Evolutionary conservation across 2,329 filamentous ascomycete species (phyloP), one percentile per base, ranked within the genome.

Genomic region (Aspergillus ustus): DNA sequence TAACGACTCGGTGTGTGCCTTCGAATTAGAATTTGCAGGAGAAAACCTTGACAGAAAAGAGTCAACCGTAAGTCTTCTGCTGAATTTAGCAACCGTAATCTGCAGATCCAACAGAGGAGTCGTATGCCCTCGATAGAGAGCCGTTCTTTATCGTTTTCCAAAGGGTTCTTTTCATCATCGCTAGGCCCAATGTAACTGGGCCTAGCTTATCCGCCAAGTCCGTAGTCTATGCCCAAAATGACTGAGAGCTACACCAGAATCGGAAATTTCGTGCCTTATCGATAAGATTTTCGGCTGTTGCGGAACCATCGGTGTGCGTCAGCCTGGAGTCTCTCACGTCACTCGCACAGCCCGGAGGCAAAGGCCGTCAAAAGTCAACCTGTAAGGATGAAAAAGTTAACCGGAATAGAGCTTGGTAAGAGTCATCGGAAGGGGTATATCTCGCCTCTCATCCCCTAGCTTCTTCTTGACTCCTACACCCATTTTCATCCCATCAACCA

Each of bases 301-400:
- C 19, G 28, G 61, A 56, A 59, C 55, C 43, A 60, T 62, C 77
- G 19, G 19, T 63, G 19, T 63, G 75, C 78, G n/a, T 64, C 66
- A 69, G 63, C 55, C 37, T 52, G 34, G 48, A 45, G 48, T 69
- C 66, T 57, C 61, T 68, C 67, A 69, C 66, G 68, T 70, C 68
- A 68, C 66, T 63, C 58, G 62, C 49, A 46, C n/a, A 44, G 34
- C 48, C 55, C 46, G 20, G 55, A 57, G 49, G 49, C 49, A 20
- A 52, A 37, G 57, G n/a, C 48, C 11, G 55, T 52, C 45, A 43
- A 40, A 22, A 52, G 46, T 45, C 37, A 44, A 25, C 45, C 19
- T 34, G 17, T 11, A 44, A 29, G 43, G 22, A 25, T 48, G 44
- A 50, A 31, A 15, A 13, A 22, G 48, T 50, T 50, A 25, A 50